Evolutionary conservation across 768 basidiomycete species (phyloP).

Genomic region (Lentinula raphanica): DNA sequence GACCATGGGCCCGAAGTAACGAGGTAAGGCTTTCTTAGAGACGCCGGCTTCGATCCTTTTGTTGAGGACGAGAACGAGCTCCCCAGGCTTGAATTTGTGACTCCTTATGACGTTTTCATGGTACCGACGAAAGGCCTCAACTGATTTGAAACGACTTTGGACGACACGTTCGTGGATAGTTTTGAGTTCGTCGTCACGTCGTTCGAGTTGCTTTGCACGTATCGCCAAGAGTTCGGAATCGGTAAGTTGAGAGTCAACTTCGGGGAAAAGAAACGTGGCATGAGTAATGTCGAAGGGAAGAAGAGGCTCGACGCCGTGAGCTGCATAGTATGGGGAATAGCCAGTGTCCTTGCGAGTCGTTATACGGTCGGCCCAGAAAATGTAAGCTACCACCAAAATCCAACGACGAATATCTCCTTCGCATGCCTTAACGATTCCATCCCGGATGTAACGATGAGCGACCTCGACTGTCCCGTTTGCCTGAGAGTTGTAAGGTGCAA

Average conservation of each 20-base stretch:
- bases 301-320: too few relatives aligned
- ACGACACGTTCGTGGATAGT: conserved; percentile 13
- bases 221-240: too few relatives aligned
- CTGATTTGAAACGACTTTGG: conserved; percentile 11
- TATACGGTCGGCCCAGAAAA: too few relatives aligned
- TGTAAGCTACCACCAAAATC: too few relatives aligned
- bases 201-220: conserved; percentile 6
- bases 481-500: neutral
- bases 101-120: conserved; percentile 15
- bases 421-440: too few relatives aligned
- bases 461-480: neutral
- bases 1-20: neutral
- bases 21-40: neutral
- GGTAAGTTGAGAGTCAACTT: too few relatives aligned
- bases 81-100: too few relatives aligned
- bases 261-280: too few relatives aligned
- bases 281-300: too few relatives aligned
- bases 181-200: conserved; percentile 10
- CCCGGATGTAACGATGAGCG: conserved; percentile 9
- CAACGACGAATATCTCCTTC: too few relatives aligned
- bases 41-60: conserved; percentile 20
- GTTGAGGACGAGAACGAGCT: conserved; percentile 19
- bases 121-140: conserved; percentile 12
- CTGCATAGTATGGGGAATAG: conserved; percentile 22
- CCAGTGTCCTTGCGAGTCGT: too few relatives aligned